Evolutionary conservation across 1,139 yeast genomes (phyloP).

Genomic region (Williopsis jadinii): DNA sequence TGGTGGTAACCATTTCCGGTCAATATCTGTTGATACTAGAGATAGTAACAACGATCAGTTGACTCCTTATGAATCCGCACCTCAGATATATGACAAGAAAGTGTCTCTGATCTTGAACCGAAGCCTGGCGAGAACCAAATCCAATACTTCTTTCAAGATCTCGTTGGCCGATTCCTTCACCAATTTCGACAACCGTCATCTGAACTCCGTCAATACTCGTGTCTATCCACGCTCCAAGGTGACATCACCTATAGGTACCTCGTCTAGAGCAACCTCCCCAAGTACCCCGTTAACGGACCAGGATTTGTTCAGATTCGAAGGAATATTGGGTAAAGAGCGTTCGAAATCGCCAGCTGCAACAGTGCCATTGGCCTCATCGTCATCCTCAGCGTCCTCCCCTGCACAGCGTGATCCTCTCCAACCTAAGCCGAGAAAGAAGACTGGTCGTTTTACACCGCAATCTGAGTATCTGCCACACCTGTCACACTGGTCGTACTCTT

Average conservation of each 20-base stretch:
- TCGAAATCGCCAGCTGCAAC: not conserved
- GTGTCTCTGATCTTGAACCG: conserved; percentile 69
- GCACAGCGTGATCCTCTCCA: not conserved
- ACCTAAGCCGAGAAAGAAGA: conserved; percentile 11
- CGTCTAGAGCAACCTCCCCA: conserved; percentile 19
- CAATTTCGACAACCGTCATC: conserved; percentile 21
- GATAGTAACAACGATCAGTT: conserved; percentile 36
- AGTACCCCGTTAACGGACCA: conserved; percentile 23
- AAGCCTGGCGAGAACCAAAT: conserved; percentile 69
- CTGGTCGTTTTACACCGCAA: conserved; percentile 14
- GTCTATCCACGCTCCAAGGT: conserved; percentile 6
- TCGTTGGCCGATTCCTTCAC: conserved; percentile 59
- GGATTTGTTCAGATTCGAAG: conserved; percentile 31
- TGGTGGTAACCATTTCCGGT: conserved; percentile 32
- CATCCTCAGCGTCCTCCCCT: not conserved
- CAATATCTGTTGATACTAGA: conserved; percentile 46
- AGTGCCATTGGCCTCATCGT: not conserved
- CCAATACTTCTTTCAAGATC: conserved; percentile 70
- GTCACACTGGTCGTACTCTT: conserved; percentile 5
- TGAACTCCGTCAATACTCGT: conserved; percentile 17
- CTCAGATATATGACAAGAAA: conserved; percentile 72
- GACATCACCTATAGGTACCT: conserved; percentile 12
- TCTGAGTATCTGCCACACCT: conserved; percentile 17
- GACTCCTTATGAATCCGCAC: conserved; percentile 60
- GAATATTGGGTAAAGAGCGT: conserved; percentile 22